Evolutionary conservation across 78 protist species (phyloP), one percentile per base, ranked within the genome.

Genomic region (Mastigamoeba balamuthi): DNA sequence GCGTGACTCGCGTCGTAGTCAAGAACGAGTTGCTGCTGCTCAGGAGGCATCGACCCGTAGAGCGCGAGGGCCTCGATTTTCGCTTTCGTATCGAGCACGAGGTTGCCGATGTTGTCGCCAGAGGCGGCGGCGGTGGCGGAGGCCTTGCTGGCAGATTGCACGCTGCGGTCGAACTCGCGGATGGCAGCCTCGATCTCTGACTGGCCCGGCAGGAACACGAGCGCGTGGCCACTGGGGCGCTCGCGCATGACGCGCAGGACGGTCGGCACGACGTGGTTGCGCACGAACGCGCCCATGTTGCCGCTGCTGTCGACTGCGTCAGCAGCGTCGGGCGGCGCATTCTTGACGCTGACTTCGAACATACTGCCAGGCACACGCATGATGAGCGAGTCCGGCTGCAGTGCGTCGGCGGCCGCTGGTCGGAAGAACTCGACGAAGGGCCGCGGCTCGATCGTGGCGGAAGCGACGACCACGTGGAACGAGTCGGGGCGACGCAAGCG

Each of bases 381-480:
- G 58, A 17, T 17, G 17, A 17, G 58, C 17, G 58, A 48, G 17
- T 17, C 17, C 33, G 33, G 17, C 58, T 48, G 33, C 58, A 94
- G 91, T n/a, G n/a, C n/a, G n/a, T n/a, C n/a, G n/a, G n/a, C n/a
- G n/a, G n/a, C n/a, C n/a, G n/a, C n/a, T n/a, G n/a, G n/a, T n/a
- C n/a, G n/a, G n/a, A n/a, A n/a, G 80, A 64, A 91, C 30, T 43
- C 35, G 27, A 69, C 30, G 88, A 89, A 94, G 65, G 79, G 74
- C 4, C 35, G 75, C 6, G 87, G 89, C 40, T 89, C 75, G 7
- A 91, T 82, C 28, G 97, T 91, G 7, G 95, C 94, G 2, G 58
- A 48, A 48, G 58, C 58, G 33, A 87, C 37, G 66, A 90, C 66
- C 27, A 90, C 28, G 25, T 88, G 42, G 40, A 65, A 74, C 7